Base-by-base conservation (phyloP, 768 basidiomycete species). In the Boletellus ananiceps region DNA sequence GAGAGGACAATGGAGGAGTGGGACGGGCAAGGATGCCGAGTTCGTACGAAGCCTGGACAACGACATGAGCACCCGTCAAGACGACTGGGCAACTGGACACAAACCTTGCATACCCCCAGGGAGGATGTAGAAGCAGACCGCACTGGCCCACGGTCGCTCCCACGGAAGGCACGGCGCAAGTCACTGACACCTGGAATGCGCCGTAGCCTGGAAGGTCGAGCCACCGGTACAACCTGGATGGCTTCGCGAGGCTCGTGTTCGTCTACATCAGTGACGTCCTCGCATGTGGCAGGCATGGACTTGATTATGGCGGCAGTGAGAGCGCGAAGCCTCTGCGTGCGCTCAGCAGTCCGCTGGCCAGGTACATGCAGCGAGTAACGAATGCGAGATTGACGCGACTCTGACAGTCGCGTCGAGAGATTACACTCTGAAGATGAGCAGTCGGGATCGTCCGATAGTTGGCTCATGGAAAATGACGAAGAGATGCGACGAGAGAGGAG, bases 261-360 rank as follows among this genome's bases (percentile, higher is more conserved):
- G 16, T 55, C 49, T 14, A 27, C 14, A 21, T 59, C 41, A 29
- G 29, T n/a, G 9, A 41, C 40, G 27, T 42, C 54, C 14, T 64
- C 62, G 2, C 41, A 57, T 16, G 65, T 66, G 13, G 63, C 65
- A 19, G 65, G 65, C 40, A 66, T 49, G 21, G 65, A 57, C 48
- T 36, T 45, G 49, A 68, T 46, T 27, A 66, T 44, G 46, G 51
- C 52, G 34, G 62, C 62, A 6, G 51, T 69, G 44, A 65, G 62
- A 34, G 54, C 41, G 36, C 65, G 67, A 45, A 66, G 67, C 18
- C 52, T 54, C 38, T 46, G 53, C 23, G 35, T 58, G 41, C 58
- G 65, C 33, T 52, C 34, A 42, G 55, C 52, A 18, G 55, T 69
- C 50, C 59, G 50, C 48, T 64, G 54, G 3, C 65, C 65, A 40